A percentile compares a stretch with the other conserved stretches of the same genome.
Evolutionary conservation across 495 filamentous ascomycete species (phyloP).

Genomic region (Parathielavia hyrcaniae): DNA sequence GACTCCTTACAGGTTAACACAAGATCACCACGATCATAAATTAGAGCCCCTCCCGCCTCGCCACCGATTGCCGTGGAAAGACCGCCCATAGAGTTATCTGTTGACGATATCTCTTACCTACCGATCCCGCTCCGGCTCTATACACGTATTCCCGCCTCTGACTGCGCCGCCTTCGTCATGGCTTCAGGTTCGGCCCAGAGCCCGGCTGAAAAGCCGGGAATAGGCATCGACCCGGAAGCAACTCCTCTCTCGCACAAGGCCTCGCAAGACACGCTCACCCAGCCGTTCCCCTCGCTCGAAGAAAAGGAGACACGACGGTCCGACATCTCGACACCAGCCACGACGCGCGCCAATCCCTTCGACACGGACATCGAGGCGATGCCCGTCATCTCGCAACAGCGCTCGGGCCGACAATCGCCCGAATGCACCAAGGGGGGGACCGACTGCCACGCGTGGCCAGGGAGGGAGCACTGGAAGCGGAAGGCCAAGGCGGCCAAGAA

Average conservation of each 20-base stretch:
- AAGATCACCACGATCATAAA: neutral
- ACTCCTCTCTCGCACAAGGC: constrained; percentile 21
- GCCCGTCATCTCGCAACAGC: constrained; percentile 28
- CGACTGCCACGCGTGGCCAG: constrained; percentile 47
- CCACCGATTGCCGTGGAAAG: neutral
- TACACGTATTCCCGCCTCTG: constrained; percentile 3
- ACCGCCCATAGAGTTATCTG: neutral
- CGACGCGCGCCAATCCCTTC: constrained; percentile 38
- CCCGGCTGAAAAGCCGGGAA: constrained; percentile 27
- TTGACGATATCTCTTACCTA: constrained; percentile 26
- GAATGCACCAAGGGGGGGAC: constrained; percentile 29
- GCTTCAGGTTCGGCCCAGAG: constrained; percentile 23
- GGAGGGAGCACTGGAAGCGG: constrained; percentile 45
- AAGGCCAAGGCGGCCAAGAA: constrained; percentile 46
- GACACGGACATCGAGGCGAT: constrained; percentile 47
- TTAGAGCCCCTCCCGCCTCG: neutral
- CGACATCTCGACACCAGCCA: constrained; percentile 36
- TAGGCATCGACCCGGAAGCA: constrained; percentile 32
- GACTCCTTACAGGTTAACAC: constrained; percentile 16
- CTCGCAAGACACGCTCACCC: constrained; percentile 27
- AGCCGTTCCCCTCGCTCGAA: constrained; percentile 22
- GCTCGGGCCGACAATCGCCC: constrained; percentile 29
- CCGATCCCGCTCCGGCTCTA: constrained; percentile 13
- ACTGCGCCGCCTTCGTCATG: constrained; percentile 18
- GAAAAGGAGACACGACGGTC: constrained; percentile 32